phyloP scores from a whole-genome alignment of 2,329 filamentous ascomycete species.

The Trichoderma arundinaceum region DNA sequence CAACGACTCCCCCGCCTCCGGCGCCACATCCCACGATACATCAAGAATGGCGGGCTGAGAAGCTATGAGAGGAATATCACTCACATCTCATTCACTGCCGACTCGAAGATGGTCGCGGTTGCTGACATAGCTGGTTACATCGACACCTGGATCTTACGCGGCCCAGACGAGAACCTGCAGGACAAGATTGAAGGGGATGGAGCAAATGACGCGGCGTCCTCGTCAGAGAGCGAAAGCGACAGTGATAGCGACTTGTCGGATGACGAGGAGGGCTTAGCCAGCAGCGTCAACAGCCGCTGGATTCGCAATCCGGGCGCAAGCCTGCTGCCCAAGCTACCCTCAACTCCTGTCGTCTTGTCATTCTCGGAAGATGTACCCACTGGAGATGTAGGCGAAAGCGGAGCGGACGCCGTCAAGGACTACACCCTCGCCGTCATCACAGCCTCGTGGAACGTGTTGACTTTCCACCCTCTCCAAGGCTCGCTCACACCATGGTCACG shows the following conservation, averaged over 20 bases:
- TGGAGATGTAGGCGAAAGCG: conserved; percentile 36
- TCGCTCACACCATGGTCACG: conserved; percentile 84
- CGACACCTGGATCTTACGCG: conserved; percentile 80
- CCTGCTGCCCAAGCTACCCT: conserved; percentile 71
- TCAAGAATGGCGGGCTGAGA: conserved; percentile 70
- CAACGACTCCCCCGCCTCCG: conserved; percentile 59
- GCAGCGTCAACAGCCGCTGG: conserved; percentile 65
- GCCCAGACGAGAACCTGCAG: conserved; percentile 40
- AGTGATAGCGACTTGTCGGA: conserved; percentile 50
- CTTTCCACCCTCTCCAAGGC: conserved; percentile 80
- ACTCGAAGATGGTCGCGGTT: conserved; percentile 78
- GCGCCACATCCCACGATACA: conserved; percentile 60
- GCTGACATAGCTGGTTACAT: conserved; percentile 84
- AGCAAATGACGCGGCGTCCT: conserved; percentile 44
- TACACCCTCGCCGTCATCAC: conserved; percentile 61
- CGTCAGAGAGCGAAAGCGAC: conserved; percentile 44
- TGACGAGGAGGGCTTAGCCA: conserved; percentile 53
- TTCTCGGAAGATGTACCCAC: conserved; percentile 62
- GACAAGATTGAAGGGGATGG: conserved; percentile 44
- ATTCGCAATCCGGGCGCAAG: conserved; percentile 71
- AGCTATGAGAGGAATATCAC: conserved; percentile 77
- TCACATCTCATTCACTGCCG: conserved; percentile 76
- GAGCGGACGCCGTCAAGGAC: conserved; percentile 46
- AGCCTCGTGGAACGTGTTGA: conserved; percentile 68
- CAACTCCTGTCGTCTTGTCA: conserved; percentile 69